phyloP scores from a whole-genome alignment of 2,329 filamentous ascomycete genomes.

The Xylariaceae sp. region DNA sequence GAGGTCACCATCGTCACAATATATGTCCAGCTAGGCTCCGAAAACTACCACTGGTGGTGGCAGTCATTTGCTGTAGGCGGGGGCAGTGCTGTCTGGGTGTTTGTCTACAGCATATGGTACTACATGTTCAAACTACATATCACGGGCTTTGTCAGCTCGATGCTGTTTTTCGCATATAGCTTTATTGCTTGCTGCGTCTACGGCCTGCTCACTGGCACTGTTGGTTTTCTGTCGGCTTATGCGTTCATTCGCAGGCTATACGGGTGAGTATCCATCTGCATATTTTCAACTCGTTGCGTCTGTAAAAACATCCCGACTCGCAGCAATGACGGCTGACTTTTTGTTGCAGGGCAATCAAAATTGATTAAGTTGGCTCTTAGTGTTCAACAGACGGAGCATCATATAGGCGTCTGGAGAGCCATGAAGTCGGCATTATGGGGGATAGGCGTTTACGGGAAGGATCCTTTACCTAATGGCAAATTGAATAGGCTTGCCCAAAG shows the following conservation, averaged over 20 bases:
- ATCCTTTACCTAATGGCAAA: too few species aligned
- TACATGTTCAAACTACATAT: slow-evolving; percentile 79
- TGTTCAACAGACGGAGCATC: too few species aligned
- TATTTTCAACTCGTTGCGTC: neutral
- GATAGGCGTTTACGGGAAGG: too few species aligned
- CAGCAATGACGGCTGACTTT: slow-evolving; percentile 14
- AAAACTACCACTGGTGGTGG: slow-evolving; percentile 95
- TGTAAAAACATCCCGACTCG: neutral
- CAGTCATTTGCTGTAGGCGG: slow-evolving; percentile 79
- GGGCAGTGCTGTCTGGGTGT: slow-evolving; percentile 76
- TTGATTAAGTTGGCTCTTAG: slow-evolving; percentile 36
- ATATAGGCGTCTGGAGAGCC: too few species aligned
- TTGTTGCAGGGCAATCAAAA: slow-evolving; percentile 47
- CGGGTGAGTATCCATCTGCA: slow-evolving; percentile 48
- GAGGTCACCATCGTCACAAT: slow-evolving; percentile 82
- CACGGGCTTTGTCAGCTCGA: slow-evolving; percentile 70
- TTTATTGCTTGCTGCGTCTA: slow-evolving; percentile 80
- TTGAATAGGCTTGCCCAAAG: too few species aligned
- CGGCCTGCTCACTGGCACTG: slow-evolving; percentile 75
- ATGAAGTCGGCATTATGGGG: too few species aligned
- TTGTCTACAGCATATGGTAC: slow-evolving; percentile 80
- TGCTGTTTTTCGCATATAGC: slow-evolving; percentile 85
- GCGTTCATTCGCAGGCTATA: slow-evolving; percentile 83
- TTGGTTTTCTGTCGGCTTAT: slow-evolving; percentile 82
- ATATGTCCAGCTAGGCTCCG: slow-evolving; percentile 77